phyloP scores from a whole-genome alignment of 495 filamentous ascomycete species.

The Cryomyces antarcticus region DNA sequence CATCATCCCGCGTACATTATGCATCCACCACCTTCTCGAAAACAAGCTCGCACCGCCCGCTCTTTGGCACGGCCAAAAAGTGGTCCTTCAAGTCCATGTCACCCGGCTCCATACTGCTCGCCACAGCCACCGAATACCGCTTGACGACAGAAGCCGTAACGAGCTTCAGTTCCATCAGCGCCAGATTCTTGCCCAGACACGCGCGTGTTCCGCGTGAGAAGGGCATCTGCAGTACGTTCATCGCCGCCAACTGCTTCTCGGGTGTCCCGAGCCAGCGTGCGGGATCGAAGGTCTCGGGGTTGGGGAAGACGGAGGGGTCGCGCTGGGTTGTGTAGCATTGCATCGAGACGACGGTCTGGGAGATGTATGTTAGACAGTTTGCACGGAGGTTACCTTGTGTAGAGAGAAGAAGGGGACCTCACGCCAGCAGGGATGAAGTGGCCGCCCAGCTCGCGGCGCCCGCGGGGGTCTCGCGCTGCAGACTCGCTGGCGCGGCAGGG shows the following conservation, averaged over 20 bases:
- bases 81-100: conserved; percentile 2
- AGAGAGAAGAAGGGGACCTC: background rate
- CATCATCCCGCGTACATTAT: background rate
- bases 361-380: background rate
- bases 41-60: background rate
- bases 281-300: conserved; percentile 3
- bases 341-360: background rate
- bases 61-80: conserved; percentile 1
- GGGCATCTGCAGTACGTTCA: conserved; percentile 2
- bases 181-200: conserved; percentile 3
- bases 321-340: conserved; percentile 2
- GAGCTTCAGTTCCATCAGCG: conserved; percentile 2
- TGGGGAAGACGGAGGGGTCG: background rate
- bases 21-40: background rate
- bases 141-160: background rate
- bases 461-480: background rate
- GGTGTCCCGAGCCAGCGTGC: conserved; percentile 1
- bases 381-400: too few relatives aligned
- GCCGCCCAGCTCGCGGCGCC: background rate
- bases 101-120: background rate
- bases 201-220: conserved; percentile 1
- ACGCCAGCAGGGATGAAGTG: background rate
- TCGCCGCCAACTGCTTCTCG: background rate
- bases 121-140: background rate
- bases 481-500: conserved; percentile 1